These are phyloP conservation scores for Xylaria sp. DNA, from an alignment of 2,329 filamentous ascomycete genomes.

Conservation along the genomic window DNA sequence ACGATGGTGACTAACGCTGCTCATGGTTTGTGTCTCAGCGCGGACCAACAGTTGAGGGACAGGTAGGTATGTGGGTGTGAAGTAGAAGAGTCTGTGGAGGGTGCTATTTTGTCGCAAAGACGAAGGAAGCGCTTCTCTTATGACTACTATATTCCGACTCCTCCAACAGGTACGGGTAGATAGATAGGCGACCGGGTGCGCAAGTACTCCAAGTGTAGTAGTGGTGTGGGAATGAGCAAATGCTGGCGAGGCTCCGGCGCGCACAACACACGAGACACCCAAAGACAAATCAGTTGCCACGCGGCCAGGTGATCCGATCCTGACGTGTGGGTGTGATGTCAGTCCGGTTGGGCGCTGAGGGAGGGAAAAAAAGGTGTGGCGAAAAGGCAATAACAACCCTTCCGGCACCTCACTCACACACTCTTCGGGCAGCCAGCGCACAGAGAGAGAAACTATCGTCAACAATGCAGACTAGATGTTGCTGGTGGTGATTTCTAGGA, in stretches of 20 bases:
- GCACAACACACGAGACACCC: slow-evolving; percentile 18
- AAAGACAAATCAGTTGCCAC: slow-evolving; percentile 35
- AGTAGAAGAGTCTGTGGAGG: slow-evolving; percentile 17
- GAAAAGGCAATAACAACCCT: slow-evolving; percentile 12
- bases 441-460: slow-evolving; percentile 31
- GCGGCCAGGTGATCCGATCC: slow-evolving; percentile 26
- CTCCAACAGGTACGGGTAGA: slow-evolving; percentile 18
- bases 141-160: slow-evolving; percentile 20
- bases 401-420: slow-evolving; percentile 8
- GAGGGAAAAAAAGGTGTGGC: slow-evolving; percentile 25
- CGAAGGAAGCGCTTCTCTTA: slow-evolving; percentile 18
- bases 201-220: slow-evolving; percentile 1
- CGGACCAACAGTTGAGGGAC: slow-evolving; percentile 10
- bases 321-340: slow-evolving; percentile 32
- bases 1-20: slow-evolving; percentile 37
- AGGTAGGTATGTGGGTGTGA: slow-evolving; percentile 29
- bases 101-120: slow-evolving; percentile 23
- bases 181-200: slow-evolving; percentile 8
- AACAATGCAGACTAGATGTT: slow-evolving; percentile 20
- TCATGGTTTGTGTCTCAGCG: slow-evolving; percentile 38
- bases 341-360: slow-evolving; percentile 22
- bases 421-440: slow-evolving; percentile 33
- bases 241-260: slow-evolving; percentile 18
- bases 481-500: slow-evolving; percentile 25
- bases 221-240: slow-evolving; percentile 11